Evolutionary conservation across 257 asterid genomes (phyloP).

Genomic region (Leptodermis oblonga): DNA sequence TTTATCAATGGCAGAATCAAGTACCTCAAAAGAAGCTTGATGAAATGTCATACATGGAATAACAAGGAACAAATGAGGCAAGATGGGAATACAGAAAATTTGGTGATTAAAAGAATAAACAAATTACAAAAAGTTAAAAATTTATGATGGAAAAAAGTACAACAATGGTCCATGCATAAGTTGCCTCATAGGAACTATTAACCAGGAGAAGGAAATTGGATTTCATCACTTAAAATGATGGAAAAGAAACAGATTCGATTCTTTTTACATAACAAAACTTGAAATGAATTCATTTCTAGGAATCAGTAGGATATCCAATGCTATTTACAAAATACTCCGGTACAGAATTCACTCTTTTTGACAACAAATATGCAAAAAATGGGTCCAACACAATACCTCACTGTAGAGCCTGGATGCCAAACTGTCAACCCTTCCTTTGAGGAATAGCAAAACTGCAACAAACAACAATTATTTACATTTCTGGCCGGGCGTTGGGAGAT

Average conservation of each 20-base stretch:
- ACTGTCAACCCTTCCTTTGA: constrained; percentile 19
- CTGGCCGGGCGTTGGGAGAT: constrained; percentile 15
- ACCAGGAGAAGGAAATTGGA: neutral
- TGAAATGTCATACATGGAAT: neutral
- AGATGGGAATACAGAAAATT: neutral
- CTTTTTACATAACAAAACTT: constrained; percentile 11
- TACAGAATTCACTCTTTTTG: constrained; percentile 14
- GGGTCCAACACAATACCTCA: constrained; percentile 31
- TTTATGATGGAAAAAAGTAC: neutral
- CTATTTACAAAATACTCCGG: constrained; percentile 25
- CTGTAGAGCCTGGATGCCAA: constrained; percentile 14
- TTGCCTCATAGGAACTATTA: neutral
- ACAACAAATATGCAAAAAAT: constrained; percentile 15
- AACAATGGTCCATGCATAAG: neutral
- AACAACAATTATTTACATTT: constrained; percentile 12
- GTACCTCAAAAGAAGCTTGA: neutral
- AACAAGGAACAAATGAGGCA: neutral
- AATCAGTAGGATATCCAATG: neutral
- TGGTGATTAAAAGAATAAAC: constrained; percentile 1
- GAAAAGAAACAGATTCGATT: neutral
- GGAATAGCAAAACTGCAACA: constrained; percentile 19
- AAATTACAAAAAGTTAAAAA: neutral
- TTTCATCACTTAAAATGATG: neutral
- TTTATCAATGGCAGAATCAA: neutral
- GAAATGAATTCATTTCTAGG: neutral